Percentiles rank a stretch among this genome's conserved stretches.
Conservation (phyloP, 1,284 basidiomycete species). For the Ceratobasidium sp. region DNA sequence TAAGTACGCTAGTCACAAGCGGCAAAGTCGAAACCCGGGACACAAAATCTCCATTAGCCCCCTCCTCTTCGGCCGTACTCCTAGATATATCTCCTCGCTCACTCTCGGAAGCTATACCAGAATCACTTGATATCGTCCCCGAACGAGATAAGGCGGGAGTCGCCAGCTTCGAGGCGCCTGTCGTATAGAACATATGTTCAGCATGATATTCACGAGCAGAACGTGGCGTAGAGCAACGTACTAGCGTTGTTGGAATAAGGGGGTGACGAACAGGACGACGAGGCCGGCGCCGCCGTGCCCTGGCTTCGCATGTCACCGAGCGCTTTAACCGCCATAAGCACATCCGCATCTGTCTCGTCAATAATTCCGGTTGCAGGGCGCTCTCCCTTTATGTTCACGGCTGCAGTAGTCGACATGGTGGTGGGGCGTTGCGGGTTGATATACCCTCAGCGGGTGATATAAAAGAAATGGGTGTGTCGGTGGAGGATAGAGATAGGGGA, state of each 20-base stretch:
- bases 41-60: constrained; percentile 59
- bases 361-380: constrained; percentile 42
- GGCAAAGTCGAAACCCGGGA: constrained; percentile 67
- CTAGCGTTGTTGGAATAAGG: constrained; percentile 22
- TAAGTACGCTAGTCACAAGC: constrained; percentile 75
- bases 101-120: constrained; percentile 23
- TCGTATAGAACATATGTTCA: background rate
- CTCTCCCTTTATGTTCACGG: background rate
- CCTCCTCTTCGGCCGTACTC: constrained; percentile 29
- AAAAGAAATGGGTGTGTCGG: background rate
- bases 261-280: constrained; percentile 17
- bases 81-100: constrained; percentile 17
- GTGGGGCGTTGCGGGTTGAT: background rate
- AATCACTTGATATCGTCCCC: constrained; percentile 21
- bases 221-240: constrained; percentile 30
- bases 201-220: background rate
- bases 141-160: constrained; percentile 38
- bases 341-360: constrained; percentile 64
- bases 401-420: constrained; percentile 23
- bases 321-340: constrained; percentile 75
- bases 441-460: background rate
- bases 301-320: constrained; percentile 75
- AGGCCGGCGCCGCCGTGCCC: constrained; percentile 34
- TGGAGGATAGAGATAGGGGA: background rate
- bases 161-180: constrained; percentile 17